Base-by-base conservation (phyloP, 1,139 yeast species). In the Candida sanyaensis region DNA sequence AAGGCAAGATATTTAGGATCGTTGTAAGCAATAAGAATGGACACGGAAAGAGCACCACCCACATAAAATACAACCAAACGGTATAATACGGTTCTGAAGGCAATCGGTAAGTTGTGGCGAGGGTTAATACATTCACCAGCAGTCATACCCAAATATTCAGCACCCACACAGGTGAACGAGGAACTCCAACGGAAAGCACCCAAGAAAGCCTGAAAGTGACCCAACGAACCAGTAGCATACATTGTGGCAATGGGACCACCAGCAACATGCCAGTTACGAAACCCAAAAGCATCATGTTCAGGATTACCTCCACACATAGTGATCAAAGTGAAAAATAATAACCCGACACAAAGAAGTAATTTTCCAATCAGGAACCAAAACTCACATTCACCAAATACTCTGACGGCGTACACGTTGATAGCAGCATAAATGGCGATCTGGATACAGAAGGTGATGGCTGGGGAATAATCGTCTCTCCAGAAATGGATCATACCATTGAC, bases 401-500 rank as follows among this genome's bases (percentile, higher is more conserved):
- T 69, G 26, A 84, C 83, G 6, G 79, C 69, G 42, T 66, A 59
- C 59, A 75, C 60, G 53, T 79, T 78, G 21, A 78, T 58, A 3
- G 56, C 53, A 33, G 82, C 77, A 60, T 87, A 88, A 27, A 85
- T 64, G 17, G 73, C 79, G 41, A 86, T 75, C 63, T 87, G 92
- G 10, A 87, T 69, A 10, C 80, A 73, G 47, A 88, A 71, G 38
- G 83, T 83, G 56, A 80, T 86, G 40, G 80, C 92, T 36, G 84
- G 83, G 44, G 78, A 85, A 69, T 82, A 88, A 58, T 83, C 92
- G 56, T 80, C 83, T 50, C 88, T 71, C 96, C 96, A 88, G 62
- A 77, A 88, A 60, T 88, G 92, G 46, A 88, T 75, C 62, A 88
- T 81, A 34, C 88, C 81, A 58, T 88, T 88, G 34, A 86, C 92